These are phyloP conservation scores for Theileria annulata DNA, from an alignment of 169 alveolate species.

Conservation along the genomic window DNA sequence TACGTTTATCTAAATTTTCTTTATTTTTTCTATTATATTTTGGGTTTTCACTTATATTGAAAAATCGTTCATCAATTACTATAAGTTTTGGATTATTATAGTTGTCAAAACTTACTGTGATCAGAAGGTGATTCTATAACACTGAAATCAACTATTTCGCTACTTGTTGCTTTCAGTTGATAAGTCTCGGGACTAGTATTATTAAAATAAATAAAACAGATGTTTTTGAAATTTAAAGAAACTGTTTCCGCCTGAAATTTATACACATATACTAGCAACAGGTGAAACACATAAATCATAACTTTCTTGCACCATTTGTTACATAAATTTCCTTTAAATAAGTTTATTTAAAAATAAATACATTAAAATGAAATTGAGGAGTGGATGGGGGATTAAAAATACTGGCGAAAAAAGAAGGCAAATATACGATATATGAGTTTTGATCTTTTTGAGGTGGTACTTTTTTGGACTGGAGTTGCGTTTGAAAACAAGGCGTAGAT, in stretches of 20 bases:
- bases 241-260: neutral
- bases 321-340: too few species aligned
- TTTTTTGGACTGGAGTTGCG: conserved; percentile 58
- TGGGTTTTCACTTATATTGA: neutral
- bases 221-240: neutral
- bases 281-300: neutral
- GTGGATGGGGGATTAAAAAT: conserved; percentile 45
- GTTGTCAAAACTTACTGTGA: neutral
- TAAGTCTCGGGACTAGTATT: neutral
- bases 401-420: conserved; percentile 28
- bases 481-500: conserved; percentile 61
- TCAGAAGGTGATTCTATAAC: conserved; percentile 10
- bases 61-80: neutral
- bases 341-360: neutral
- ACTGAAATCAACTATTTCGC: neutral
- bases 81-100: neutral
- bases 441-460: conserved; percentile 47
- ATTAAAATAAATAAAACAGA: neutral
- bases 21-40: neutral
- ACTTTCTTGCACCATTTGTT: neutral
- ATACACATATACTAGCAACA: neutral
- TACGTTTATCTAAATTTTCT: neutral
- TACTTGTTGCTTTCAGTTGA: neutral
- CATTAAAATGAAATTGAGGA: neutral
- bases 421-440: conserved; percentile 22